These are phyloP conservation scores for Monosporozyma servazzii DNA, from an alignment of 805 yeast species.

Conservation along the genomic window DNA sequence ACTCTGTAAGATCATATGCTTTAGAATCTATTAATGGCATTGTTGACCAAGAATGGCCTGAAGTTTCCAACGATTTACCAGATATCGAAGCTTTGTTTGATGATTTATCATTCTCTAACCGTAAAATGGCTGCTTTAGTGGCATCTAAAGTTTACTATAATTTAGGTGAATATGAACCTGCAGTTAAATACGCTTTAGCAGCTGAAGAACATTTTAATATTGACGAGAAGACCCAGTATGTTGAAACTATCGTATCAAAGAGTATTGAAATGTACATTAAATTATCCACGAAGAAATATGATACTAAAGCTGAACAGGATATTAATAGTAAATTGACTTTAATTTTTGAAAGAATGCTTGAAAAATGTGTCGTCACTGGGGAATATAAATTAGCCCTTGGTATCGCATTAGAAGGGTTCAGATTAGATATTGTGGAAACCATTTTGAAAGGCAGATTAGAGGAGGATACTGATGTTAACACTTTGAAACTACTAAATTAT, in stretches of 20 bases:
- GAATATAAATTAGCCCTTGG: conserved; percentile 82
- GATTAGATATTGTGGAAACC: conserved; percentile 68
- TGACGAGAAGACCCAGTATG: conserved; percentile 65
- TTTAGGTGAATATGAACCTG: conserved; percentile 85
- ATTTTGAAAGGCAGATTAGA: conserved; percentile 39
- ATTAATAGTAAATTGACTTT: conserved; percentile 55
- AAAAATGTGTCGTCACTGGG: conserved; percentile 60
- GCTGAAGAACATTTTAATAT: conserved; percentile 77
- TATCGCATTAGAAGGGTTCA: conserved; percentile 76
- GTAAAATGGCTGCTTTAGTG: conserved; percentile 80
- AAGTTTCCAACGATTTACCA: conserved; percentile 80
- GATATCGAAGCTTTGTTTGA: conserved; percentile 89
- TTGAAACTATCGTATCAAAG: conserved; percentile 88
- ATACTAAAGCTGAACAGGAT: conserved; percentile 12
- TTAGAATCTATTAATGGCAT: conserved; percentile 67
- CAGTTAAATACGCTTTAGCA: conserved; percentile 79
- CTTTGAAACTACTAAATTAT: conserved; percentile 54
- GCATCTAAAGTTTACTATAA: conserved; percentile 88
- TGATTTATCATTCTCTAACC: conserved; percentile 65
- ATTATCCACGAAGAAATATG: conserved; percentile 43
- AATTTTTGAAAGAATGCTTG: conserved; percentile 80
- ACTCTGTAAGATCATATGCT: conserved; percentile 71
- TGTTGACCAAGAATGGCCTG: conserved; percentile 94
- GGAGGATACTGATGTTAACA: conserved; percentile 41
- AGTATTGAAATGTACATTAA: conserved; percentile 78